phyloP scores from a whole-genome alignment of 352 stramenopile species.

The Phytophthora sansomeana region DNA sequence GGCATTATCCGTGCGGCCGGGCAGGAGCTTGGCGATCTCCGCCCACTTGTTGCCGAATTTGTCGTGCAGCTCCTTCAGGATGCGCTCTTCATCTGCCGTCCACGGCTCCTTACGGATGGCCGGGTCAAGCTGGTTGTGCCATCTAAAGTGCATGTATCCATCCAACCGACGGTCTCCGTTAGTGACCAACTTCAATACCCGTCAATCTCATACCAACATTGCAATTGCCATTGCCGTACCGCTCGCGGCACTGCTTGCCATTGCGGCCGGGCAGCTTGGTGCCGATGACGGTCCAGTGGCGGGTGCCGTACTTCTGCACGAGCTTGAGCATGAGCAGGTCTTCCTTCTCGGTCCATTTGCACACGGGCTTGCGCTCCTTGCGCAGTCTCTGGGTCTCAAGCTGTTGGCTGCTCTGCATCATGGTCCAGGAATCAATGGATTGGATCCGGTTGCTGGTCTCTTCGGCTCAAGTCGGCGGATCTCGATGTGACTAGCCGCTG shows the following conservation, averaged over 20 bases:
- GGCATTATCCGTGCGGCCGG: constrained; percentile 89
- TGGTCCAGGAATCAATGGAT: constrained; percentile 2
- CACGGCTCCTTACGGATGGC: constrained; percentile 94
- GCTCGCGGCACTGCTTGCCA: constrained; percentile 95
- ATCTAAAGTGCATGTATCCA: constrained; percentile 76
- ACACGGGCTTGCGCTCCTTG: constrained; percentile 83
- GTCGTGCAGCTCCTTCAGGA: constrained; percentile 78
- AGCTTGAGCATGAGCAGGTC: constrained; percentile 90
- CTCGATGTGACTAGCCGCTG: constrained; percentile 26
- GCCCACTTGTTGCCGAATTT: constrained; percentile 92
- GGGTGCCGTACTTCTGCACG: constrained; percentile 93
- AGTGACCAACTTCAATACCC: constrained; percentile 6
- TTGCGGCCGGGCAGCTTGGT: constrained; percentile 95
- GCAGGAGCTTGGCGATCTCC: constrained; percentile 91
- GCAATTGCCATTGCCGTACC: constrained; percentile 42
- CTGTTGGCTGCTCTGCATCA: constrained; percentile 25
- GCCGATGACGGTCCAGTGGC: constrained; percentile 98
- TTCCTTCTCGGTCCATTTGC: constrained; percentile 91
- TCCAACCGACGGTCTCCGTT: constrained; percentile 5
- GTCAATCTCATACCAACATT: constrained; percentile 1
- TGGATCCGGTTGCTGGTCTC: constrained; percentile 15
- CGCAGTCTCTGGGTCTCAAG: constrained; percentile 31
- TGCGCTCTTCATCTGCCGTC: constrained; percentile 89
- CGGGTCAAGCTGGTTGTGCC: constrained; percentile 96
- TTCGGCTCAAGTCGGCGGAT: constrained; percentile 34